Evolutionary conservation across 495 filamentous ascomycete species (phyloP), one percentile per base, ranked within the genome.

Genomic region (Lentithecium fluviatile): DNA sequence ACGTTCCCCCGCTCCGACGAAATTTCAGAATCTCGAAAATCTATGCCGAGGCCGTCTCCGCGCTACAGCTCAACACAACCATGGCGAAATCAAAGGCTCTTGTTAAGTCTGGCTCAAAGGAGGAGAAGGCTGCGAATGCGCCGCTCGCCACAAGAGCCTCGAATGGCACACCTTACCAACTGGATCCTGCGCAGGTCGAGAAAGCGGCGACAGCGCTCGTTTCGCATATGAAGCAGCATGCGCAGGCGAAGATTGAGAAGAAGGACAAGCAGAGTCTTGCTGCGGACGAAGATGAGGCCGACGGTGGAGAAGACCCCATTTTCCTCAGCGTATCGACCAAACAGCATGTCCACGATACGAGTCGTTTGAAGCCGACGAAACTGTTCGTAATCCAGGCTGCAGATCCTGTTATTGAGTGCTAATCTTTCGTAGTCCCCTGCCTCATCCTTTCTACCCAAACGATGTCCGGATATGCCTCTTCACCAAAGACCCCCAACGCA

Each of bases 291-390:
- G 68, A 64, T 17, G 56, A 58, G 20, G 80, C 48, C 77, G 75
- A 32, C 78, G 76, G 42, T 76, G 80, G 69, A 12, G 80, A 85
- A 55, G 83, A 36, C 7, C 82, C 89, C 2, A 78, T 97, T 54
- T 95, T 88, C 87, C 82, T 98, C 32, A 83, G 85, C 11, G 76
- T 98, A 50, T 89, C 90, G 46, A 96, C 91, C 45, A 97, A 97
- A 76, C 90, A 88, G 74, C 89, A 94, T 71, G 85, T 93, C 56
- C 77, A 83, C 53, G 85, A 91, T 69, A 82, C 82, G 67, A 84
- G 85, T 71, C 82, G 82, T 42, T 79, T 97, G 52, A 95, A 95
- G 77, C 93, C 94, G 25, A 78, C 78, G 45, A 87, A 85, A 68
- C 52, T 66, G 50, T 62, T 7, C 45, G 53, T 53, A 3, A 4